phyloP scores from a whole-genome alignment of 257 asterid genomes.

The Capsicum rhomboideum region DNA sequence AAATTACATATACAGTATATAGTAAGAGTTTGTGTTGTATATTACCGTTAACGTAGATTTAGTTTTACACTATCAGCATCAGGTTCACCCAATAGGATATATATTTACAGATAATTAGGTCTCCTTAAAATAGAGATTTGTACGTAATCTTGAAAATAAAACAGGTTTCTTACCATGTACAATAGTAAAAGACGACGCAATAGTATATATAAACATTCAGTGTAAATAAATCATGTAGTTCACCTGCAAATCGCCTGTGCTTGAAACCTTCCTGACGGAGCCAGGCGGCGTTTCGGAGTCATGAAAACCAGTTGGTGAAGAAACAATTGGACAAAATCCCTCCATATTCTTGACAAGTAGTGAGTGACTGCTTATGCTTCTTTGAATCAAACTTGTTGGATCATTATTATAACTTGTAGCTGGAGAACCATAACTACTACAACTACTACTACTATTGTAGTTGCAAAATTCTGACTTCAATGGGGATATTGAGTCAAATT shows the following conservation, averaged over 20 bases:
- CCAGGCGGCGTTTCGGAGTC: constrained; percentile 29
- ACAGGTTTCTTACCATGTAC: too few relatives aligned
- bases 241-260: constrained; percentile 68
- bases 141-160: background rate
- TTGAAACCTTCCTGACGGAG: constrained; percentile 48
- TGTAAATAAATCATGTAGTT: background rate
- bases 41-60: too few relatives aligned
- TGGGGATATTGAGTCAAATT: constrained; percentile 38
- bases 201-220: too few relatives aligned
- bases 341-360: constrained; percentile 39
- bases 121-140: background rate
- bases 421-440: constrained; percentile 69
- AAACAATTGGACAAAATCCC: constrained; percentile 25
- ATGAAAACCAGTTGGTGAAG: constrained; percentile 31
- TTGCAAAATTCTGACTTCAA: constrained; percentile 43
- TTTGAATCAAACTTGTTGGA: constrained; percentile 32
- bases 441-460: constrained; percentile 16
- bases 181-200: too few relatives aligned
- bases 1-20: too few relatives aligned
- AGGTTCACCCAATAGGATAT: too few relatives aligned
- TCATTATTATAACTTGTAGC: constrained; percentile 30
- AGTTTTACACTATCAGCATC: too few relatives aligned
- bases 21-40: too few relatives aligned
- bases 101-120: too few relatives aligned
- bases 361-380: constrained; percentile 67